Evolutionary conservation across 2,329 filamentous ascomycete species (phyloP), one percentile per base, ranked within the genome.

Genomic region (Pestalotiopsis sp.): DNA sequence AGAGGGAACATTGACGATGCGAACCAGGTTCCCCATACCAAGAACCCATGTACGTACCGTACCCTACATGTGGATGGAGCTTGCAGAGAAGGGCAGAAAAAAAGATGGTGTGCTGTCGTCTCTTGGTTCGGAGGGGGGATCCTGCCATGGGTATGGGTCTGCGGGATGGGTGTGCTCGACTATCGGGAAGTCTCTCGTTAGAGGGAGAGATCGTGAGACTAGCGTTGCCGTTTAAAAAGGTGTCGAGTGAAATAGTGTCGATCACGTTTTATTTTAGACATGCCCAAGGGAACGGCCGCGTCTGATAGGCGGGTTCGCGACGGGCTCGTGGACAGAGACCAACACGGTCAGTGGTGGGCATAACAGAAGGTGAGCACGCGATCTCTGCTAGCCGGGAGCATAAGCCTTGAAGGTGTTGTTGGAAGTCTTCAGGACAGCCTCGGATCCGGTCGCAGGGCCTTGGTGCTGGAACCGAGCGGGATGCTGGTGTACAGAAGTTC

Each of bases 11-110:
- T 12, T 58, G n/a, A 31, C 14, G n/a, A 38, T 45, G 62, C 20
- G 27, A 52, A 49, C 63, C 63, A 57, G 63, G 63, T 66, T 66
- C 63, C 45, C 63, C 63, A 66, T 66, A 56, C 38, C n/a, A 65
- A 39, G n/a, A 14, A 17, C 38, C 62, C 38, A 20, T 31, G 45
- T 52, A 52, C 31, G 45, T 52, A 20, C 23, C 14, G 57, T 27
- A 59, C 57, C 20, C 57, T 59, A 27, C 57, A 27, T 59, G 57
- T 36, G 20, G 17, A 52, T 52, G 57, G 57, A 27, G 57, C 23
- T 59, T 59, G 57, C 57, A 59, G 23, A 27, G n/a, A 59, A 36
- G 31, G 31, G 23, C 23, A 23, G 57, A 23, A 25, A 12, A 27
- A 36, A 36, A 36, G 27, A 25, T 59, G 23, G 23, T 59, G 23